A percentile compares a stretch with the other conserved stretches of the same genome.
phyloP scores from a whole-genome alignment of 108 stramenopile species.

The Cylindrotheca fusiformis region DNA sequence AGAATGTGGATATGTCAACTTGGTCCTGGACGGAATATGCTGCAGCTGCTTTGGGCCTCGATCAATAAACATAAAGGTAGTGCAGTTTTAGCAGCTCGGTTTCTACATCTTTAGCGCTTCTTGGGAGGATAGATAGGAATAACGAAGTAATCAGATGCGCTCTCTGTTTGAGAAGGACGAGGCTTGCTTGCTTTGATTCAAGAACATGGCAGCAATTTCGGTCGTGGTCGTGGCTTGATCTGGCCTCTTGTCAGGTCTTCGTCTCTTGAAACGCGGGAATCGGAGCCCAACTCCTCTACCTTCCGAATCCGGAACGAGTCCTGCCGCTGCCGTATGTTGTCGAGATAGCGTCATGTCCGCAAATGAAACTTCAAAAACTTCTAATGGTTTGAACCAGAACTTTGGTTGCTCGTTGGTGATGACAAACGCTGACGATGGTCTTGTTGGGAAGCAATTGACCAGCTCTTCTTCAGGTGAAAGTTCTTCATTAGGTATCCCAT shows the following conservation, averaged over 20 bases:
- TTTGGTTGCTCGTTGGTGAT: conserved; percentile 44
- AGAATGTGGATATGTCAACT: conserved; percentile 15
- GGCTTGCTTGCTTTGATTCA: conserved; percentile 32
- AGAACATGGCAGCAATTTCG: conserved; percentile 66
- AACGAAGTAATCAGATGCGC: no score
- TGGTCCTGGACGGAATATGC: conserved; percentile 3
- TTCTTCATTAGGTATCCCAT: conserved; percentile 1
- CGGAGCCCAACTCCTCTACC: conserved; percentile 78
- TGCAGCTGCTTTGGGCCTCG: conserved; percentile 7
- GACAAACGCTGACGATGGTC: conserved; percentile 40
- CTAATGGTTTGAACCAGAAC: conserved; percentile 75
- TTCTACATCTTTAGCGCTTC: no score
- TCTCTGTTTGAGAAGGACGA: no score
- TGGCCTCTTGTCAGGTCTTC: conserved; percentile 79
- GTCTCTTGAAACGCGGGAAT: conserved; percentile 86
- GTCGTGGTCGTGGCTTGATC: conserved; percentile 75
- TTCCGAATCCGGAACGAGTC: conserved; percentile 42
- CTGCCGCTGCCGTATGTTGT: conserved; percentile 62
- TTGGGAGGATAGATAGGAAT: no score
- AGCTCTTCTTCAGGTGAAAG: not conserved
- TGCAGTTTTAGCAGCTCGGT: no score
- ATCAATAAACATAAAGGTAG: no score
- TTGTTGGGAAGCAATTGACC: conserved; percentile 33
- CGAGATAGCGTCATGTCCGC: conserved; percentile 72
- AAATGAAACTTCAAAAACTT: conserved; percentile 90